Percentiles rank a stretch among this genome's conserved stretches.
Evolutionary conservation across 1,284 basidiomycete genomes (phyloP).

Genomic region (Trichosporon sp.): DNA sequence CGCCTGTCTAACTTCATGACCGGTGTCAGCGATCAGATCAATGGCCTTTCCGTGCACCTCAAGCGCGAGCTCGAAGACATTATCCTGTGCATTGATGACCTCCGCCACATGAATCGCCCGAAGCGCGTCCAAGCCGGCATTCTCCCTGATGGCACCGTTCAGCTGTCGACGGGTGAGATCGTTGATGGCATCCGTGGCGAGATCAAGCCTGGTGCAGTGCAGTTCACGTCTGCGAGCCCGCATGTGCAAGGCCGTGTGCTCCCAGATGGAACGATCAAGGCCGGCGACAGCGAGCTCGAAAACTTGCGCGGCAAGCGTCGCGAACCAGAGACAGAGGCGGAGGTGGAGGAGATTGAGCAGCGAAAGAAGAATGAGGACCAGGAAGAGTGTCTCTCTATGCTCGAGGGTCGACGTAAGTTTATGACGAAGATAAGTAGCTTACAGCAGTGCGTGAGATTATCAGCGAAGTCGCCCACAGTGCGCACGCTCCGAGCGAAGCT

Average conservation of each 20-base stretch:
- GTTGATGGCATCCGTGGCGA: constrained; percentile 41
- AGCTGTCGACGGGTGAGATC: constrained; percentile 41
- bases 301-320: constrained; percentile 34
- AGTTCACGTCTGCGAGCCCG: constrained; percentile 16
- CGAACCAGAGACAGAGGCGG: constrained; percentile 19
- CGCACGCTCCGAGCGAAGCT: neutral
- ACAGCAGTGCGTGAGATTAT: constrained; percentile 5
- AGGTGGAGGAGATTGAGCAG: constrained; percentile 16
- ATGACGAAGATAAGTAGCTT: neutral
- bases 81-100: constrained; percentile 34
- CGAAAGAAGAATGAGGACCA: constrained; percentile 36
- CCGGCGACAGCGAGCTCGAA: constrained; percentile 39
- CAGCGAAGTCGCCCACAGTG: neutral
- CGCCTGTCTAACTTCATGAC: constrained; percentile 43
- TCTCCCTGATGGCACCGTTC: constrained; percentile 40
- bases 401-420: constrained; percentile 37
- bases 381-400: constrained; percentile 34
- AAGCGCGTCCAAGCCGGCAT: constrained; percentile 37
- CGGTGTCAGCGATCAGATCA: constrained; percentile 43
- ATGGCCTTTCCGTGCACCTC: constrained; percentile 27
- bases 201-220: constrained; percentile 14
- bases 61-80: constrained; percentile 37
- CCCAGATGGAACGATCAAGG: constrained; percentile 42
- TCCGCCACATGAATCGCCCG: constrained; percentile 38
- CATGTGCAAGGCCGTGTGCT: constrained; percentile 38